Evolutionary conservation across 768 basidiomycete genomes (phyloP).

Genomic region (Kwoniella sp.): DNA sequence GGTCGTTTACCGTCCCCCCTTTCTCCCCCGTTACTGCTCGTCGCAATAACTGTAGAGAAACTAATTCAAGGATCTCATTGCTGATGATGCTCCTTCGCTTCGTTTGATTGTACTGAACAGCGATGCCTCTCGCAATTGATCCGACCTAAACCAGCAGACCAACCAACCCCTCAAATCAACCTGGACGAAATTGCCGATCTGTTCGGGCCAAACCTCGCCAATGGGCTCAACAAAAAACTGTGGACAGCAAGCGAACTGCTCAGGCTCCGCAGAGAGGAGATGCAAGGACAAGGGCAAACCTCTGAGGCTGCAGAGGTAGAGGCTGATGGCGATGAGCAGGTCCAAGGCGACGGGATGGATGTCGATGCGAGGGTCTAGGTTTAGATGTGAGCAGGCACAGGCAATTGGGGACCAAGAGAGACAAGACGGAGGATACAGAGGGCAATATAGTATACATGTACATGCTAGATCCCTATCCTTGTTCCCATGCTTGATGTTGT

Average conservation of each 20-base stretch:
- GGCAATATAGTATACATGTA: no score
- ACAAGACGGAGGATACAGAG: no score
- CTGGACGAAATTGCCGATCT: conserved; percentile 21
- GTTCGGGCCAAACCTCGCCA: conserved; percentile 35
- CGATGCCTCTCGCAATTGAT: conserved; percentile 18
- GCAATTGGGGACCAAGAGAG: no score
- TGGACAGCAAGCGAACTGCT: conserved; percentile 41
- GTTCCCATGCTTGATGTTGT: no score
- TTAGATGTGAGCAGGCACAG: neutral
- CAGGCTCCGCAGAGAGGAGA: conserved; percentile 17
- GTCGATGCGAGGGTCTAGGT: conserved; percentile 5
- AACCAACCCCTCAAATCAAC: conserved; percentile 10
- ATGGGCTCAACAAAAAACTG: conserved; percentile 33
- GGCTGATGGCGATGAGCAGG: conserved; percentile 3
- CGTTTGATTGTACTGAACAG: neutral
- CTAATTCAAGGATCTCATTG: no score
- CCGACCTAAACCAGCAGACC: conserved; percentile 24
- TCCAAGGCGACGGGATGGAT: conserved; percentile 11
- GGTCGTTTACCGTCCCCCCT: no score
- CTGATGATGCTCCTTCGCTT: no score
- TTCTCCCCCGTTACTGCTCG: no score
- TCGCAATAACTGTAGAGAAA: no score
- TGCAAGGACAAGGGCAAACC: conserved; percentile 4
- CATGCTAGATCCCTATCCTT: no score
- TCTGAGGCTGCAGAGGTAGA: neutral